These are phyloP conservation scores for Brassica cretica DNA, from an alignment of 345 rosid species.

Conservation along the genomic window DNA sequence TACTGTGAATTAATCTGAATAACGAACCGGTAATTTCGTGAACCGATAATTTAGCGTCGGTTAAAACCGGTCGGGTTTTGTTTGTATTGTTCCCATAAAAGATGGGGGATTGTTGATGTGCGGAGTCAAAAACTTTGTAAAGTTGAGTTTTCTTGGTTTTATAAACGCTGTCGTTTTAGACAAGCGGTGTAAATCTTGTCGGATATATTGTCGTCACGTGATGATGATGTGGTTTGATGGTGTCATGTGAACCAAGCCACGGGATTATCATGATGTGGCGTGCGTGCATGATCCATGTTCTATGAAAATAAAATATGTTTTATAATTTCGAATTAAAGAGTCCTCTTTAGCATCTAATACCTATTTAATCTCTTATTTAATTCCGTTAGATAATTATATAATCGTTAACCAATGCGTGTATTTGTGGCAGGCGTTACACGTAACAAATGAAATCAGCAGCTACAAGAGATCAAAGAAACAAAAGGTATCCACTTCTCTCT, in stretches of 20 bases:
- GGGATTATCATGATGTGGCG: conserved; percentile 28
- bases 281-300: conserved; percentile 23
- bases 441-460: conserved; percentile 47
- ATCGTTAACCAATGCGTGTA: conserved; percentile 18
- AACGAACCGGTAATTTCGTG: neutral
- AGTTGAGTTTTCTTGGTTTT: conserved; percentile 6
- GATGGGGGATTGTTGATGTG: neutral
- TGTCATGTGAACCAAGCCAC: conserved; percentile 10
- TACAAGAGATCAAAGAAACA: conserved; percentile 54
- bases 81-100: neutral
- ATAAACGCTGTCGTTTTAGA: conserved; percentile 20
- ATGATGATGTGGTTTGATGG: neutral
- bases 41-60: conserved; percentile 2
- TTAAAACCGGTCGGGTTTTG: neutral
- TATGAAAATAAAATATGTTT: neutral
- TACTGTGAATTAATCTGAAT: neutral
- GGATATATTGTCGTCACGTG: conserved; percentile 40
- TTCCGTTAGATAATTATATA: neutral
- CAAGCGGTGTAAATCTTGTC: conserved; percentile 22
- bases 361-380: neutral
- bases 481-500: conserved; percentile 49
- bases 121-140: neutral
- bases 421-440: conserved; percentile 44
- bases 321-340: conserved; percentile 16
- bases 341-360: conserved; percentile 15